phyloP scores from a whole-genome alignment of 2,329 filamentous ascomycete genomes.

The Diaporthe helianthi region DNA sequence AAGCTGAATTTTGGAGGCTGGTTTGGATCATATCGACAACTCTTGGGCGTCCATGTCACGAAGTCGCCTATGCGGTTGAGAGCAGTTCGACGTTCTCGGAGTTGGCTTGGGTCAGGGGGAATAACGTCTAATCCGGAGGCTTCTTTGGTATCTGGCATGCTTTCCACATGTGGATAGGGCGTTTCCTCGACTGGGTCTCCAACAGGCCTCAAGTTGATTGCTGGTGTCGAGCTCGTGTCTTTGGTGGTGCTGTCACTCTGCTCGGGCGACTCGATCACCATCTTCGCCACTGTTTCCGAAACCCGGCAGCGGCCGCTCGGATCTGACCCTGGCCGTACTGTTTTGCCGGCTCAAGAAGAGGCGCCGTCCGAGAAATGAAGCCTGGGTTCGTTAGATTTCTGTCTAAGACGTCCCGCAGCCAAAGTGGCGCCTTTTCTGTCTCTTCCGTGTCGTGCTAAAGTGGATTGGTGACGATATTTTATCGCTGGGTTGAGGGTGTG shows the following conservation, averaged over 20 bases:
- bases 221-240: neutral
- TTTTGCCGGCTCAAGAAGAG: neutral
- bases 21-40: slow-evolving; percentile 72
- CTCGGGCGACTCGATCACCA: neutral
- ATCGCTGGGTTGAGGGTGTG: neutral
- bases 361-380: too few species aligned
- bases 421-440: neutral
- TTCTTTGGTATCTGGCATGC: neutral
- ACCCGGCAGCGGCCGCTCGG: neutral
- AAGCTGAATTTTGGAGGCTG: slow-evolving; percentile 73
- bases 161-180: neutral
- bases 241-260: neutral
- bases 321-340: neutral
- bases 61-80: neutral
- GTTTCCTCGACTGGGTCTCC: too few species aligned
- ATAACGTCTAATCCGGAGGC: neutral
- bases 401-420: too few species aligned
- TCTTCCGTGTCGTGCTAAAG: neutral
- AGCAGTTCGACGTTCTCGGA: slow-evolving; percentile 26
- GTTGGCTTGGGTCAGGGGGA: neutral
- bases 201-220: neutral
- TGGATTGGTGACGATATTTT: neutral
- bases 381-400: too few species aligned
- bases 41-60: slow-evolving; percentile 66
- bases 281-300: neutral